Evolutionary conservation across 164 flowering plant species (phyloP).

Genomic region (Stephania cephalantha): DNA sequence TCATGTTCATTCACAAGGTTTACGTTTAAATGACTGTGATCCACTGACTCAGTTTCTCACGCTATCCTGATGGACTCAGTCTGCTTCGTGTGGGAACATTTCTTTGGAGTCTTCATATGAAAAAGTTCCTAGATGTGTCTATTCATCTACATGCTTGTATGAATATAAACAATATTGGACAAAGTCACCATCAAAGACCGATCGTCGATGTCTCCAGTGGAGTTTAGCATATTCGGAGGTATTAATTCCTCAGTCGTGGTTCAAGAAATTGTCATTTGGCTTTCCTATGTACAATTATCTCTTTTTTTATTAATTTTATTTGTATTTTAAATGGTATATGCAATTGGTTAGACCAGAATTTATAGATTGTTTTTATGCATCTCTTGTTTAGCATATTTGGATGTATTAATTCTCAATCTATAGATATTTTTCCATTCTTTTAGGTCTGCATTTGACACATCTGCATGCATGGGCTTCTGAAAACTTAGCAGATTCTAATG

Average conservation of each 20-base stretch:
- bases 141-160: conserved; percentile 52
- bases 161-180: conserved; percentile 35
- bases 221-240: conserved; percentile 53
- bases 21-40: neutral
- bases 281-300: neutral
- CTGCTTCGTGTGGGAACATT: conserved; percentile 52
- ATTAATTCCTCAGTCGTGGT: neutral
- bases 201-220: conserved; percentile 33
- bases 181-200: conserved; percentile 20
- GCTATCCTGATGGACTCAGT: conserved; percentile 31
- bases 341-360: no score
- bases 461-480: no score
- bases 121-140: conserved; percentile 46
- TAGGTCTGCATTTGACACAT: no score
- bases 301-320: neutral
- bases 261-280: neutral
- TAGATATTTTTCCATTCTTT: no score
- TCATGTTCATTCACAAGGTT: neutral
- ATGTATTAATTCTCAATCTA: no score
- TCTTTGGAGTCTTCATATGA: conserved; percentile 66
- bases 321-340: neutral
- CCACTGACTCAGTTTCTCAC: conserved; percentile 1
- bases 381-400: no score
- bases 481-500: neutral
- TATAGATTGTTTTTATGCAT: no score